Conservation (phyloP, 257 asterid species). For the Anisodus tanguticus region DNA sequence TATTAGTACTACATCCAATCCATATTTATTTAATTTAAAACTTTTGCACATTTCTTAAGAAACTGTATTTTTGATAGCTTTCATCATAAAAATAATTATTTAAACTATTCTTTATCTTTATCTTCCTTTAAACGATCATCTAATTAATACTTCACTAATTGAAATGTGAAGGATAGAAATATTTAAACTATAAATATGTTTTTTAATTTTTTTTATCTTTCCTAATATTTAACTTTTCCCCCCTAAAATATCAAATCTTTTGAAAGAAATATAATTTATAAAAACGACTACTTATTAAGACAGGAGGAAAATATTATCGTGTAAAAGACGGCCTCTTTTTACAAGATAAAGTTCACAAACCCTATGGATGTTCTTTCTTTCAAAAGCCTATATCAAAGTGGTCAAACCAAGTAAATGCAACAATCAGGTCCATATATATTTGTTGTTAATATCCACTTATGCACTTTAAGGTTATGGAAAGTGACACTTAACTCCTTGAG, state of each 20-base stretch:
- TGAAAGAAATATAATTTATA: not conserved
- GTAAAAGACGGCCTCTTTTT: not conserved
- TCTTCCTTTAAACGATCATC: too few species aligned
- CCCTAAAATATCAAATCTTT: not conserved
- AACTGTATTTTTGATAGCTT: too few species aligned
- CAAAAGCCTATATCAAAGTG: slow-evolving; percentile 18
- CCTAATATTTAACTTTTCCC: too few species aligned
- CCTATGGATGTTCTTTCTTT: not conserved
- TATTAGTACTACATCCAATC: too few species aligned
- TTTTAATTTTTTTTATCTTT: too few species aligned
- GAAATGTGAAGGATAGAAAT: not conserved
- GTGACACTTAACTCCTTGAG: not conserved
- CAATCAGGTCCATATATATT: not conserved
- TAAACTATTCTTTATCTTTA: not conserved
- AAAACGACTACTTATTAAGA: not conserved
- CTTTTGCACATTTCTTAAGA: not conserved
- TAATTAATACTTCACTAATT: too few species aligned
- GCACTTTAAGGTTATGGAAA: not conserved
- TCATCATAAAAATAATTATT: not conserved
- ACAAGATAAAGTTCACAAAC: not conserved
- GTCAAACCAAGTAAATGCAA: slow-evolving; percentile 23
- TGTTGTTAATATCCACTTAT: slow-evolving; percentile 16
- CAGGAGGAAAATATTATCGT: not conserved
- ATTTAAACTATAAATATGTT: too few species aligned
- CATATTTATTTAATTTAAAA: not conserved